These are phyloP conservation scores for Gastrodia elata DNA, from an alignment of 106 monocot genomes.

Conservation along the genomic window DNA sequence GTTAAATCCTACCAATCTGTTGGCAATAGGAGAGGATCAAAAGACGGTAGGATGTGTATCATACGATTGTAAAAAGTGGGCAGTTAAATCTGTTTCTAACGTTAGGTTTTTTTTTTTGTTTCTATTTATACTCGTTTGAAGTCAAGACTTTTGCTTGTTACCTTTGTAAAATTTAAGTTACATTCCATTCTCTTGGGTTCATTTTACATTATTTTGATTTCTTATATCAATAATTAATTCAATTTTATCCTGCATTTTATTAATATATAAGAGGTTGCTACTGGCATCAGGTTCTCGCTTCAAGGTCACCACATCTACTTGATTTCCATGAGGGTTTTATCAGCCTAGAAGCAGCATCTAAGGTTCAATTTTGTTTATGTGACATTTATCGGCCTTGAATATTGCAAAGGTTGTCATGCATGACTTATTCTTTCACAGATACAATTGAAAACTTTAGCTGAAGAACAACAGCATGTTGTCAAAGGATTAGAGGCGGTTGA, in stretches of 20 bases:
- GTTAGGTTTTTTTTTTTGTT: too few relatives aligned
- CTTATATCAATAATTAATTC: not conserved
- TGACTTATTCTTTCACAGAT: slow-evolving; percentile 23
- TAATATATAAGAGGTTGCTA: slow-evolving; percentile 1
- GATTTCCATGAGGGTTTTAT: slow-evolving; percentile 66
- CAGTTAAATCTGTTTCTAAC: too few relatives aligned
- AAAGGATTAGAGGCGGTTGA: slow-evolving; percentile 81
- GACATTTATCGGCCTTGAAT: slow-evolving; percentile 5
- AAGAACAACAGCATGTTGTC: slow-evolving; percentile 83
- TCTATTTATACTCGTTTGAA: too few relatives aligned
- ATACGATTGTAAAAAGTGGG: too few relatives aligned
- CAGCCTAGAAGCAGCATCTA: slow-evolving; percentile 79
- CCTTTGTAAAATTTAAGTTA: not conserved
- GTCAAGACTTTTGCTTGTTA: not conserved
- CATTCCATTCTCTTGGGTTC: not conserved
- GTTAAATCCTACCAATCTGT: too few relatives aligned
- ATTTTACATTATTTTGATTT: not conserved
- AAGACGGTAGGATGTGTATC: too few relatives aligned
- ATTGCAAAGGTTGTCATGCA: not conserved
- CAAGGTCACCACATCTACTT: slow-evolving; percentile 61
- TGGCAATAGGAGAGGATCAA: too few relatives aligned
- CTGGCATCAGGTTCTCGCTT: slow-evolving; percentile 64
- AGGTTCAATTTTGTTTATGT: slow-evolving; percentile 29
- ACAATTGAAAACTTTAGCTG: slow-evolving; percentile 68
- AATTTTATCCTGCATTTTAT: not conserved